Conservation (phyloP, 169 alveolate genomes). For the Theileria sp. region DNA sequence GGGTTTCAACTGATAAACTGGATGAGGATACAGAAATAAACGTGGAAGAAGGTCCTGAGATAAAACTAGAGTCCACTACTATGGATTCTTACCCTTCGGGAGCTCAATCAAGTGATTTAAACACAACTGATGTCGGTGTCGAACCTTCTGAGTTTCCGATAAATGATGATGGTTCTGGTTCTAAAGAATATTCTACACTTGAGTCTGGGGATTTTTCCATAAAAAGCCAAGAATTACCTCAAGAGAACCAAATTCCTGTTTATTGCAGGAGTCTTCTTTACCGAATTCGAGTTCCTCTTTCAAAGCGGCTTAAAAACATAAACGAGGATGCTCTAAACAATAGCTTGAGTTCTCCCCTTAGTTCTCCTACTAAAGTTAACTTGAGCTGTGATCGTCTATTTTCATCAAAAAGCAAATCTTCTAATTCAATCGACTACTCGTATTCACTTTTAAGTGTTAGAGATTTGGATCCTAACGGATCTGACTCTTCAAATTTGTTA, state of each 20-base stretch:
- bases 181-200: not conserved
- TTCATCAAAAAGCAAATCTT: not conserved
- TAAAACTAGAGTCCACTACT: not conserved
- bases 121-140: constrained; percentile 1
- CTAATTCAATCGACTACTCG: constrained; percentile 2
- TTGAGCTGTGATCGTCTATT: constrained; percentile 38
- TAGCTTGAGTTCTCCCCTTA: constrained; percentile 7
- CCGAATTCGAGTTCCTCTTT: constrained; percentile 57
- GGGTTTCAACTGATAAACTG: not conserved
- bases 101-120: not conserved
- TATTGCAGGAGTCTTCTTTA: constrained; percentile 57
- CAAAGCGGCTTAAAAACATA: constrained; percentile 53
- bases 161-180: not conserved
- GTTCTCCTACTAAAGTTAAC: constrained; percentile 9
- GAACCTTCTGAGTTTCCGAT: not conserved
- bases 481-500: not conserved
- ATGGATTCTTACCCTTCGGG: not conserved
- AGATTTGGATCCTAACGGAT: constrained; percentile 6
- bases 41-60: not conserved
- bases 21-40: not conserved
- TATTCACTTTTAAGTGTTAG: constrained; percentile 25
- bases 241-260: constrained; percentile 39
- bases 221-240: not conserved
- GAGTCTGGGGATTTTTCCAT: constrained; percentile 16
- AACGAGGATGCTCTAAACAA: constrained; percentile 20